phyloP scores from a whole-genome alignment of 2,329 filamentous ascomycete species.

The Scytalidium sp. region DNA sequence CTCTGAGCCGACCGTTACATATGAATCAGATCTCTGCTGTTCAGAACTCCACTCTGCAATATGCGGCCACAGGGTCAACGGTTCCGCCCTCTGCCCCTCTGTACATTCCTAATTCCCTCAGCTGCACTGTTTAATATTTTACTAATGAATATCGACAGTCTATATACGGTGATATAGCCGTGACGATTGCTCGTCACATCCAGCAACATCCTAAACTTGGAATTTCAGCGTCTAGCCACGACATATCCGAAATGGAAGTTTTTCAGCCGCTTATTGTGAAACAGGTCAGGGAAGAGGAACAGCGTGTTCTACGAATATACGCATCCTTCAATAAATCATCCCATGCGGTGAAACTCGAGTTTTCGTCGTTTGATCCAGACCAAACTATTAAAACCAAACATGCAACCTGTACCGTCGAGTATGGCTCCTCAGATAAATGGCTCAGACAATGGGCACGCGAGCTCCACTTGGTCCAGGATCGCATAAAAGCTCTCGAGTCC shows the following conservation, averaged over 20 bases:
- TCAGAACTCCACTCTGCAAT: too few relatives aligned
- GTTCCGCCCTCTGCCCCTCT: too few relatives aligned
- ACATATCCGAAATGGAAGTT: constrained; percentile 36
- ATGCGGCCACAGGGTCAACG: too few relatives aligned
- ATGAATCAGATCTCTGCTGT: too few relatives aligned
- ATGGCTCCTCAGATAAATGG: constrained; percentile 36
- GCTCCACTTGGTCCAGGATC: constrained; percentile 48
- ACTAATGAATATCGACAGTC: too few relatives aligned
- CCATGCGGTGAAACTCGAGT: too few relatives aligned
- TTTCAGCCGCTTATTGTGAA: constrained; percentile 31
- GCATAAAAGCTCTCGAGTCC: constrained; percentile 35
- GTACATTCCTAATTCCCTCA: too few relatives aligned
- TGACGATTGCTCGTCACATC: constrained; percentile 55
- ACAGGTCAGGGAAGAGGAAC: constrained; percentile 23
- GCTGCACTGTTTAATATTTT: too few relatives aligned
- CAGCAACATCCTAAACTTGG: constrained; percentile 38
- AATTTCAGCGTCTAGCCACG: constrained; percentile 26
- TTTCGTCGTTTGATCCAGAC: too few relatives aligned
- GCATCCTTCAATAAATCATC: constrained; percentile 33
- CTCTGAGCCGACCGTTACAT: too few relatives aligned
- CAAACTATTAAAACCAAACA: too few relatives aligned
- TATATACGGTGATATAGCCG: constrained; percentile 59
- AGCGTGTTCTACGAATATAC: too few relatives aligned
- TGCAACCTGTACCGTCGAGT: constrained; percentile 45
- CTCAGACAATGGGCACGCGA: constrained; percentile 19